phyloP scores from a whole-genome alignment of 257 asterid genomes.

The Petrea volubilis region DNA sequence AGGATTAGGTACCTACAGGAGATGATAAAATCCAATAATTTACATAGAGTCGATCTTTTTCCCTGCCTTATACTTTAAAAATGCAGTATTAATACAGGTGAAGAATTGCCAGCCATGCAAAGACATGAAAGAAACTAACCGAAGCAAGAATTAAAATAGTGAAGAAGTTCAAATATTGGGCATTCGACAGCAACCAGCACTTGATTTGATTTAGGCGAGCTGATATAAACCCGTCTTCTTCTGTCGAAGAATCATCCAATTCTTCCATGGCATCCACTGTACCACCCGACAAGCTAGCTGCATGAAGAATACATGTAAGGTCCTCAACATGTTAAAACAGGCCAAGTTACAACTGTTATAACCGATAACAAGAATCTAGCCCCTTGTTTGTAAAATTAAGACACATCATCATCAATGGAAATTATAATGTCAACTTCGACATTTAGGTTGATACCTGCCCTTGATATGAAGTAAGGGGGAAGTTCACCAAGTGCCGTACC shows the following conservation, averaged over 20 bases:
- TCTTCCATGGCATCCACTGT: constrained; percentile 62
- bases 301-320: constrained; percentile 22
- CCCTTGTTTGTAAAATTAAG: background rate
- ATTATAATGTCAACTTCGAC: no score
- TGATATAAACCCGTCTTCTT: constrained; percentile 47
- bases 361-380: background rate
- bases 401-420: background rate
- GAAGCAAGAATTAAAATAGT: constrained; percentile 82
- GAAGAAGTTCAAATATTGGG: constrained; percentile 72
- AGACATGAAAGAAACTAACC: constrained; percentile 42
- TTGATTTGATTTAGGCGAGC: constrained; percentile 46
- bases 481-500: constrained; percentile 98
- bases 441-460: constrained; percentile 64
- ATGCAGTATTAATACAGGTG: background rate
- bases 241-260: constrained; percentile 46
- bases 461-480: constrained; percentile 91
- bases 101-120: background rate
- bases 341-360: no score
- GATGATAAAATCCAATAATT: background rate
- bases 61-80: background rate
- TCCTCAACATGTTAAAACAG: background rate
- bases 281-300: constrained; percentile 72
- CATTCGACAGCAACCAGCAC: constrained; percentile 72
- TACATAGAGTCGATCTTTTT: background rate
- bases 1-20: constrained; percentile 84